Base-by-base conservation (phyloP, 1,284 basidiomycete species). In the Calocybe gambosa region DNA sequence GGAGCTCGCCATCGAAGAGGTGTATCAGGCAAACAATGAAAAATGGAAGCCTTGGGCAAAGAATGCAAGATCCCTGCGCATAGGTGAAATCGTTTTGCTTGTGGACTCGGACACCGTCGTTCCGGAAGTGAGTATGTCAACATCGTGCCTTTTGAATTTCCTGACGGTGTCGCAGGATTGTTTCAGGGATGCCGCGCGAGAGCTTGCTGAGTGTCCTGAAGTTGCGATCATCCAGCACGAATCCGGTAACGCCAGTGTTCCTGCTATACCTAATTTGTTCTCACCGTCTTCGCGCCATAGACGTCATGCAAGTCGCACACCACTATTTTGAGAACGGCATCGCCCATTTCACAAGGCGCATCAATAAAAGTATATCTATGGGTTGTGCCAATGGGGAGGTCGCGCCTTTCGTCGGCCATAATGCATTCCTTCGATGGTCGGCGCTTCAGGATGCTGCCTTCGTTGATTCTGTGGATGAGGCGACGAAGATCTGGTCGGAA, bases 281-380 rank as follows among this genome's bases (percentile, higher is more conserved):
- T 65, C 26, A 29, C 59, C 55, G 19, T 3, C 12, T 9, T 25
- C n/a, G n/a, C 8, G 5, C 16, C 34, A 66, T 42, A 77, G 82
- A 85, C 56, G 86, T 89, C 38, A 88, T 93, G 85, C 81, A 88
- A 62, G 89, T 93, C 50, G 84, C 82, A 0, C 68, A 86, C 61
- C 85, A 90, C 64, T 93, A 88, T 65, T 93, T 93, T 56, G 90
- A 93, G 61, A 88, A 87, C 55, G 86, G 85, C 1, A 83, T 93
- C 57, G 80, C 87, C 1, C 84, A 84, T 64, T 93, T 93, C 67
- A 91, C 88, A 1, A 77, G 78, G 4, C 73, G 86, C 18, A 88
- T 89, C 63, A 87, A 90, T 64, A 75, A 74, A 55, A 82, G 76
- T 56, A 91, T 91, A 50, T 84, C 85, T 0, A 85, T 91, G 50